phyloP scores from a whole-genome alignment of 768 basidiomycete species.

The Crassisporium funariophilum region DNA sequence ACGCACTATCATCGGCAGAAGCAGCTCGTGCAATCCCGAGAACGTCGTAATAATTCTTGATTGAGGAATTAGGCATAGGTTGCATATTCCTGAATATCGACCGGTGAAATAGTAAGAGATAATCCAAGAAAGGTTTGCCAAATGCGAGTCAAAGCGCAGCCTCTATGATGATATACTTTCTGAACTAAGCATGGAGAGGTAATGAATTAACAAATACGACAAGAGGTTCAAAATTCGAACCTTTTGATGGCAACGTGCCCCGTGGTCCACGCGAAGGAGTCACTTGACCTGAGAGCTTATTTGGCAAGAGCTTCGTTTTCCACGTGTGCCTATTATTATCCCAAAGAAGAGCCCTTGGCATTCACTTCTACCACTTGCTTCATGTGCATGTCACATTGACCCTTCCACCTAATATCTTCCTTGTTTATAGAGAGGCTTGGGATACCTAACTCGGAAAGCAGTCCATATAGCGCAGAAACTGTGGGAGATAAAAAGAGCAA shows the following conservation, averaged over 20 bases:
- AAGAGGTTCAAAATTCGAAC: constrained; percentile 6
- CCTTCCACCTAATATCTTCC: too few relatives aligned
- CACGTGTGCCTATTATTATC: constrained; percentile 11
- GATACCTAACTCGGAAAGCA: too few relatives aligned
- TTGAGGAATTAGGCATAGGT: constrained; percentile 6
- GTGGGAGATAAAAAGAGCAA: too few relatives aligned
- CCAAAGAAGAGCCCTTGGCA: too few relatives aligned
- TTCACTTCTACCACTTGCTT: too few relatives aligned
- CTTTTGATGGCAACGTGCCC: constrained; percentile 2
- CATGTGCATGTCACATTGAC: too few relatives aligned
- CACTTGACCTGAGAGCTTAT: constrained; percentile 6
- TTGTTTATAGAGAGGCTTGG: too few relatives aligned
- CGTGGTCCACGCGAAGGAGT: constrained; percentile 4
- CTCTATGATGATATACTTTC: neutral
- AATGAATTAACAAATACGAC: too few relatives aligned
- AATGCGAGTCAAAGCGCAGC: too few relatives aligned
- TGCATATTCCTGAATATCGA: constrained; percentile 8
- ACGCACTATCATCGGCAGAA: constrained; percentile 54
- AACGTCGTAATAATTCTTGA: constrained; percentile 39
- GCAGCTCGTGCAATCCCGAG: constrained; percentile 48
- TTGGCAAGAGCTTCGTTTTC: constrained; percentile 11
- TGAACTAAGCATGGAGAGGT: neutral
- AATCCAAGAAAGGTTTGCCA: too few relatives aligned
- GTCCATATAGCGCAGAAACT: too few relatives aligned
- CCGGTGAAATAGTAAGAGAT: too few relatives aligned